Conservation (phyloP, 108 stramenopile species). For the Aurantiochytrium sp. region DNA sequence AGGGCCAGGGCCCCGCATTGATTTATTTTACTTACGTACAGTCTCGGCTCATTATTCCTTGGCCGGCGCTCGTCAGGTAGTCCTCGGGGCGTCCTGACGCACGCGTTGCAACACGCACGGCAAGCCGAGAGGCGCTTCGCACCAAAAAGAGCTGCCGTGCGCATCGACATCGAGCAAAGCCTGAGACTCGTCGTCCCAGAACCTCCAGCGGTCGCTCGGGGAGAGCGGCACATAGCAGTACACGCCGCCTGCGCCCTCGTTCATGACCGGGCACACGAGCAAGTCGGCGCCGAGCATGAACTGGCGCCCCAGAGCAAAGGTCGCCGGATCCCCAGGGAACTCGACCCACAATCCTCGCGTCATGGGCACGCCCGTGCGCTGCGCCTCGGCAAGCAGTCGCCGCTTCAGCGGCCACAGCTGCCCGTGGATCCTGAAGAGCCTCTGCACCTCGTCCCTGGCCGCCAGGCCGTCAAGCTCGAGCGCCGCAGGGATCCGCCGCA, state of each 20-base stretch:
- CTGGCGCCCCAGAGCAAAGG: neutral
- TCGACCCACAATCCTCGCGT: neutral
- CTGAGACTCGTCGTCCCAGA: neutral
- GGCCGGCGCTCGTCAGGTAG: too few relatives aligned
- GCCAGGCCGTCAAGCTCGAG: neutral
- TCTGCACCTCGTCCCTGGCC: neutral
- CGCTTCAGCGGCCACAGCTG: neutral
- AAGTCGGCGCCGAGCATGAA: neutral
- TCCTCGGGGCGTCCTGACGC: too few relatives aligned
- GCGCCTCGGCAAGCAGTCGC: neutral
- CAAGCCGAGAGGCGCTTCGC: conserved; percentile 13
- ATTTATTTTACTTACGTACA: neutral
- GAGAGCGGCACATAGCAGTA: neutral
- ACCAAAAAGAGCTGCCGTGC: neutral
- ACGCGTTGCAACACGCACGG: neutral
- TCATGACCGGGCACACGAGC: neutral
- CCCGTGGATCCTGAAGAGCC: neutral
- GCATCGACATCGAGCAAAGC: neutral
- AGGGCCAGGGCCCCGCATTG: neutral
- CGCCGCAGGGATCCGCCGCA: neutral
- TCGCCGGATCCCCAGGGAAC: neutral
- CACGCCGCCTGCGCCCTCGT: neutral
- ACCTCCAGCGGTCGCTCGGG: neutral
- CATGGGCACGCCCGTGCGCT: neutral
- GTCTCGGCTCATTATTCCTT: too few relatives aligned